Evolutionary conservation across 345 rosid genomes (phyloP).

Genomic region (Salix brachista): DNA sequence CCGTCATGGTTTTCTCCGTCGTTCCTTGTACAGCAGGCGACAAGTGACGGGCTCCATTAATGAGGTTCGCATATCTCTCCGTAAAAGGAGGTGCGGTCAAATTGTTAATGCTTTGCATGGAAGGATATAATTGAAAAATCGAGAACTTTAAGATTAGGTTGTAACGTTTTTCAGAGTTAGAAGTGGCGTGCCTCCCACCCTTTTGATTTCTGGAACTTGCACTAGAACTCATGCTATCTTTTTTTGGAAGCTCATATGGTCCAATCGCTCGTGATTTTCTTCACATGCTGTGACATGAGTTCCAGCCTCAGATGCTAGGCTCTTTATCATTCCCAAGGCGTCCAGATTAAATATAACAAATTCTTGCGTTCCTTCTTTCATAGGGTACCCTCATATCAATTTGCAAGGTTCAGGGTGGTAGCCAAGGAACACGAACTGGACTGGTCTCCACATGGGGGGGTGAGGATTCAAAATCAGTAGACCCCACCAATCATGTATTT

Average conservation of each 20-base stretch:
- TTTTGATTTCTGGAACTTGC: too few species aligned
- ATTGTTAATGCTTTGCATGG: too few species aligned
- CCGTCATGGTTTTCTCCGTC: too few species aligned
- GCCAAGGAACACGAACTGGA: constrained; percentile 26
- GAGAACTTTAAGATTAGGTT: too few species aligned
- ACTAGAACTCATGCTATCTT: too few species aligned
- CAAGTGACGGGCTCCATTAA: too few species aligned
- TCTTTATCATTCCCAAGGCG: constrained; percentile 22
- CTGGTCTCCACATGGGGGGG: constrained; percentile 51
- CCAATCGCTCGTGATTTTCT: constrained; percentile 19
- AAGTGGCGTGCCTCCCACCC: too few species aligned
- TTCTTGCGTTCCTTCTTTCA: background rate
- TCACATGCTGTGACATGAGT: constrained; percentile 23
- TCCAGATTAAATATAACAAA: constrained; percentile 1
- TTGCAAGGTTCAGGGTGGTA: constrained; percentile 17
- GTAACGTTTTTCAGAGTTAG: too few species aligned
- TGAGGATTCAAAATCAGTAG: constrained; percentile 14
- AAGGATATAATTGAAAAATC: too few species aligned
- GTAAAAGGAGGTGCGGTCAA: too few species aligned
- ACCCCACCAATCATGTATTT: constrained; percentile 34
- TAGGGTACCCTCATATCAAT: constrained; percentile 12
- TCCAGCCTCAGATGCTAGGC: constrained; percentile 1
- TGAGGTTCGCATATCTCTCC: too few species aligned
- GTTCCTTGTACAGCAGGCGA: too few species aligned
- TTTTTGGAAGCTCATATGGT: background rate